Conservation (phyloP, 1,284 basidiomycete species). For the Pisolithus thermaeus region DNA sequence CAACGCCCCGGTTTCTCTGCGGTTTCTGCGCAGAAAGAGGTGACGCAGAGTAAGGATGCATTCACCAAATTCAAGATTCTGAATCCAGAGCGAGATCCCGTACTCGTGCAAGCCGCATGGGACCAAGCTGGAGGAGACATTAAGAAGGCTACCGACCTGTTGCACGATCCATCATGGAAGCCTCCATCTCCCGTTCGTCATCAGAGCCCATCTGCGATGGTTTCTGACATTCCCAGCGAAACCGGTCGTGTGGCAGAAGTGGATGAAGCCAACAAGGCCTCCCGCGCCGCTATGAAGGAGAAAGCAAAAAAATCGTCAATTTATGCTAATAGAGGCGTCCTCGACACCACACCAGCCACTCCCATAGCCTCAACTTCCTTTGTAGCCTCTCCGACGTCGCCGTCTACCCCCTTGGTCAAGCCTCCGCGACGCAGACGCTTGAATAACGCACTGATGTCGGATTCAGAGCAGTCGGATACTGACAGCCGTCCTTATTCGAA, state of each 20-base stretch:
- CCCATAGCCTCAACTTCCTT: conserved; percentile 15
- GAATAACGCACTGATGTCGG: conserved; percentile 60
- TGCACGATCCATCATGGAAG: conserved; percentile 54
- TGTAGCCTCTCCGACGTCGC: conserved; percentile 7
- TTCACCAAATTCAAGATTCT: conserved; percentile 58
- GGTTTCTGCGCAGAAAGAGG: conserved; percentile 23
- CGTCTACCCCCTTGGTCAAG: conserved; percentile 21
- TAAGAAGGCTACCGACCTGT: conserved; percentile 49
- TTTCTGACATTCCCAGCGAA: conserved; percentile 31
- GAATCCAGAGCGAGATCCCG: conserved; percentile 44
- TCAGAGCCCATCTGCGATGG: conserved; percentile 16
- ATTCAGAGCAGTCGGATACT: conserved; percentile 51
- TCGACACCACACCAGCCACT: conserved; percentile 35
- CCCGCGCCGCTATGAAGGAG: conserved; percentile 55
- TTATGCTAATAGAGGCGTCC: conserved; percentile 56
- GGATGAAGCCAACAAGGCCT: conserved; percentile 61
- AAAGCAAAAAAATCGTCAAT: conserved; percentile 74
- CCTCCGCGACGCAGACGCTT: conserved; percentile 47
- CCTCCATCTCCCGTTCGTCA: conserved; percentile 22
- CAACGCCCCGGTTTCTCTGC: conserved; percentile 28
- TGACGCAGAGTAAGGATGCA: conserved; percentile 30
- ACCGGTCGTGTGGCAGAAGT: conserved; percentile 61
- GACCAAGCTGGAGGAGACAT: conserved; percentile 50
- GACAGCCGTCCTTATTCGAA: conserved; percentile 28
- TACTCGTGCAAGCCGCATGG: conserved; percentile 59